Evolutionary conservation across 805 yeast genomes (phyloP).

Genomic region (Helenozyma baotianmanensis): DNA sequence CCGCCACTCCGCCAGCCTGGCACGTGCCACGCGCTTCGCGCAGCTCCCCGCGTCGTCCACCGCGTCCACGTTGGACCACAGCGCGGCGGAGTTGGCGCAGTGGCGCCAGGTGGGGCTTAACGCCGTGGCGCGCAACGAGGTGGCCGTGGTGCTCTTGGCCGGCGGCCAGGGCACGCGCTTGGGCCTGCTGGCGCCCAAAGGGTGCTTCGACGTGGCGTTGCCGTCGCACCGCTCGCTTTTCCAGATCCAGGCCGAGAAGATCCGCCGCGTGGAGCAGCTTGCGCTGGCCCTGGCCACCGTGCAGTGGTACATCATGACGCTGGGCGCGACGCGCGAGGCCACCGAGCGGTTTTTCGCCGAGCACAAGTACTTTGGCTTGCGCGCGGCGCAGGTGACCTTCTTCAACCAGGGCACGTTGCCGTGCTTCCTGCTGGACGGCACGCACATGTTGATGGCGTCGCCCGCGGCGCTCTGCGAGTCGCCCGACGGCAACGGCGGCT

Average conservation of each 20-base stretch:
- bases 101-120: constrained; percentile 58
- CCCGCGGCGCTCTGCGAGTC: constrained; percentile 63
- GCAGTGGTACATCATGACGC: constrained; percentile 94
- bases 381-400: constrained; percentile 55
- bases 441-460: constrained; percentile 59
- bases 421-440: constrained; percentile 70
- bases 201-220: constrained; percentile 82
- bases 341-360: constrained; percentile 69
- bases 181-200: constrained; percentile 89
- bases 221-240: constrained; percentile 83
- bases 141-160: constrained; percentile 89
- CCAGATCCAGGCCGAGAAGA: constrained; percentile 89
- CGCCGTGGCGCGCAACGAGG: constrained; percentile 66
- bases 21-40: constrained; percentile 25
- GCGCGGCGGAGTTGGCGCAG: constrained; percentile 17
- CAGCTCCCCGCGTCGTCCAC: constrained; percentile 46
- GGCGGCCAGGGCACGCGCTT: constrained; percentile 98
- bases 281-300: constrained; percentile 40
- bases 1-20: constrained; percentile 24
- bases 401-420: constrained; percentile 97
- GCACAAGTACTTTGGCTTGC: constrained; percentile 69
- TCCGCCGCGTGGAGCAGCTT: constrained; percentile 56
- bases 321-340: constrained; percentile 72
- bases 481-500: constrained; percentile 98
- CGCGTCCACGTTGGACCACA: constrained; percentile 48